Base-by-base conservation (phyloP, 768 basidiomycete species). In the Mycena galericulata region DNA sequence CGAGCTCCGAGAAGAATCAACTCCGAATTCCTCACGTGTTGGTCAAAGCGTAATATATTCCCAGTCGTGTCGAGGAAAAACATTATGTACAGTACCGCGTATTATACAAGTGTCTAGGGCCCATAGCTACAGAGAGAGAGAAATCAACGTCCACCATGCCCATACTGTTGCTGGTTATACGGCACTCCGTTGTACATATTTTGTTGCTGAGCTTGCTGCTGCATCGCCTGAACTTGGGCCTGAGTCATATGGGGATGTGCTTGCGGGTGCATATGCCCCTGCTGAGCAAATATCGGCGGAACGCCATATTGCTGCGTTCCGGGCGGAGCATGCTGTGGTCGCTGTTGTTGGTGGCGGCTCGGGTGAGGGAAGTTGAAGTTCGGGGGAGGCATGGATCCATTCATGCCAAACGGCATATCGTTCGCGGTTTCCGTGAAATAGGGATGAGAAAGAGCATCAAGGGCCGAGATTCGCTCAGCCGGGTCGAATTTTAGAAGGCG, bases 401-500 rank as follows among this genome's bases (percentile, higher is more conserved):
- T 84, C 46, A 83, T 76, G 41, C 84, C 80, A 67, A 82, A 87
- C 8, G 84, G 79, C 32, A 78, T 76, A 30, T 80, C 76, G 47
- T 83, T 82, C 38, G 82, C 80, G 6, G 87, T 81, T 40, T 85
- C 87, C 20, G 90, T 89, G 80, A 98, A 98, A 79, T 98, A 98
- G 0, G 95, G 94, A 74, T 99, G 98, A 10, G 87, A 89, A 62
- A 99, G 88, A 0, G 97, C 96, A 49, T 98, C 94, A 12, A 91
- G 90, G 27, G 97, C 97, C 15, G 95, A 93, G 50, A 97, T 90
- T 60, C 98, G 92, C 74, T 95, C 92, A 30, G 91, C 86, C 2
- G 98, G 98, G 76, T 99, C 98, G 75, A 99, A 99, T 75, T 98
- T 96, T 51, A 99, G 88, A 47, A 99, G 89, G 53, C 92, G 90